Evolutionary conservation across 2,329 filamentous ascomycete species (phyloP).

Genomic region (Penicillium freii): DNA sequence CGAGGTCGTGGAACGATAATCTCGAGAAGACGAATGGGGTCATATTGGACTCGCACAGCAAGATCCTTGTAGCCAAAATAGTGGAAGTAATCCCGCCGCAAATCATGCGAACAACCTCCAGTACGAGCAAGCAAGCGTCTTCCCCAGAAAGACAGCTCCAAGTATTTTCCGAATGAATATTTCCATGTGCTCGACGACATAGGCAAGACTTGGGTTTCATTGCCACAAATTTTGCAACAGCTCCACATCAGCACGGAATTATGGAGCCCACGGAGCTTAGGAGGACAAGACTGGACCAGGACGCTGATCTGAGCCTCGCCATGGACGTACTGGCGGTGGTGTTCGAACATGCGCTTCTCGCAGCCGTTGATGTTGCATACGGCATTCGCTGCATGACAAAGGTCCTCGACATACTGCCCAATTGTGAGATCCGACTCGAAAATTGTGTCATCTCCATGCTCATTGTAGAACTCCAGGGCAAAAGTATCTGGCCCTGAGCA

Average conservation of each 20-base stretch:
- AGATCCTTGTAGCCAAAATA: conserved; percentile 89
- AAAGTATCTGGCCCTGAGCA: conserved; percentile 90
- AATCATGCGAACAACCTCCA: conserved; percentile 81
- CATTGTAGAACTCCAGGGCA: conserved; percentile 88
- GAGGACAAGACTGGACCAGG: conserved; percentile 74
- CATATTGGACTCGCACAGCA: conserved; percentile 85
- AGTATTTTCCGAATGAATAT: conserved; percentile 96
- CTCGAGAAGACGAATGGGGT: conserved; percentile 87
- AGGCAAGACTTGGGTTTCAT: conserved; percentile 80
- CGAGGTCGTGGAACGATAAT: conserved; percentile 86
- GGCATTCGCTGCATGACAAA: conserved; percentile 73
- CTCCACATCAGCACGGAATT: conserved; percentile 97
- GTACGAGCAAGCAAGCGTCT: conserved; percentile 72
- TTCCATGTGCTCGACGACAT: conserved; percentile 97
- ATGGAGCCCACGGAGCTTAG: conserved; percentile 62
- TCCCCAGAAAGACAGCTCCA: conserved; percentile 97
- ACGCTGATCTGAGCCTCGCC: conserved; percentile 91
- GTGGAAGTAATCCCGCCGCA: conserved; percentile 85
- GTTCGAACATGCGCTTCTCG: conserved; percentile 82
- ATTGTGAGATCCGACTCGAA: conserved; percentile 83
- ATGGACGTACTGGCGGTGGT: conserved; percentile 95
- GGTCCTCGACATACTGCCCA: conserved; percentile 90
- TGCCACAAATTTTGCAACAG: conserved; percentile 85
- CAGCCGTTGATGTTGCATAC: conserved; percentile 81
- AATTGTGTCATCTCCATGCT: conserved; percentile 69